Conservation (phyloP, 1,139 yeast species). For the Protomyces arabidopsidicola region DNA sequence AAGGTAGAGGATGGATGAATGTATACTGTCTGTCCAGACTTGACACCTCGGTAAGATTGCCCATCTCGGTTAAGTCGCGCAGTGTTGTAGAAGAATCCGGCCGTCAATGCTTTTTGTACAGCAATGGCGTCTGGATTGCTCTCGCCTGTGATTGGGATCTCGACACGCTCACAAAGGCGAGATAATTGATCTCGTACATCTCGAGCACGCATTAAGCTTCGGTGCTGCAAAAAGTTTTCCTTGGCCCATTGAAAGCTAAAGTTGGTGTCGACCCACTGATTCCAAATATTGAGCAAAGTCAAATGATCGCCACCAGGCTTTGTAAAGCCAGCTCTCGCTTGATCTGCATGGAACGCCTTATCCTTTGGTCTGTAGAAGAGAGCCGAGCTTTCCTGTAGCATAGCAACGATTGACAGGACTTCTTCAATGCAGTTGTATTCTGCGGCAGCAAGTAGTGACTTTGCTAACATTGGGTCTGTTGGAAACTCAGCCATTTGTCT, state of each 20-base stretch:
- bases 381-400: slow-evolving; percentile 76
- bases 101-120: slow-evolving; percentile 62
- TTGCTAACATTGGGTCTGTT: slow-evolving; percentile 82
- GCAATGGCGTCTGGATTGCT: slow-evolving; percentile 38
- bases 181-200: slow-evolving; percentile 70
- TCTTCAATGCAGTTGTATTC: slow-evolving; percentile 58
- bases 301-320: slow-evolving; percentile 72
- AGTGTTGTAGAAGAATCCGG: slow-evolving; percentile 80
- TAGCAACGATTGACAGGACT: slow-evolving; percentile 65
- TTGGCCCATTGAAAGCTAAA: slow-evolving; percentile 79
- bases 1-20: slow-evolving; percentile 81
- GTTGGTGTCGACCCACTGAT: slow-evolving; percentile 68
- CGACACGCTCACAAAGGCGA: slow-evolving; percentile 58
- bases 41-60: slow-evolving; percentile 60
- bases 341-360: slow-evolving; percentile 60
- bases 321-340: slow-evolving; percentile 53
- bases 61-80: slow-evolving; percentile 70
- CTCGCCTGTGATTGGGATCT: slow-evolving; percentile 41
- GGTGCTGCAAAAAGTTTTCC: slow-evolving; percentile 74
- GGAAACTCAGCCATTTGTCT: slow-evolving; percentile 90
- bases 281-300: slow-evolving; percentile 66
- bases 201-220: slow-evolving; percentile 63
- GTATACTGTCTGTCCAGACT: slow-evolving; percentile 60
- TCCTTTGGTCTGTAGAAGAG: slow-evolving; percentile 72
- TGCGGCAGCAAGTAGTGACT: slow-evolving; percentile 61